Base-by-base conservation (phyloP, 2,329 filamentous ascomycete genomes). In the Calonectria multiphialidica region DNA sequence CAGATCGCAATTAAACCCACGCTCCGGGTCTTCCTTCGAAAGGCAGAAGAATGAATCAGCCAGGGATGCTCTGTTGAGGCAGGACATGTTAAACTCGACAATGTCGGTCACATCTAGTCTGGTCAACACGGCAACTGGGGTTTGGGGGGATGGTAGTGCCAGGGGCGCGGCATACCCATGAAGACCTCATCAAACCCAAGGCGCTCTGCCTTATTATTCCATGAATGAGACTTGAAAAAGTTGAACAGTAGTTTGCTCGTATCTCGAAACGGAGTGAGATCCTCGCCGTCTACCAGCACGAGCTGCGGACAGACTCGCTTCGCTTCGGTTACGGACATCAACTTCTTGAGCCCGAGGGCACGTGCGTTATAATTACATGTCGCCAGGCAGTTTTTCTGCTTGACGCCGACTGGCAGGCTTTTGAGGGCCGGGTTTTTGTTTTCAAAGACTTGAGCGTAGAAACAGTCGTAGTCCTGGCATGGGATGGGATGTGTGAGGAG, bases 331-430 rank as follows among this genome's bases (percentile, higher is more conserved):
- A 98, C 92, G 75, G 95, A 90, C 88, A 97, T 95, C 72, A 98
- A 88, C 86, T 99, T 98, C 82, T 90, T 88, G 66, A 96, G 88
- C 66, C 91, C 91, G n/a, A 85, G 89, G 64, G 91, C 87, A 42
- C 96, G 92, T 25, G 96, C 96, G 81, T 94, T 94, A 83, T 98
- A 98, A 84, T 98, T 98, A 88, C 95, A 97, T 5, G 95, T 98
- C 25, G 96, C 95, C 47, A 97, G 88, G 68, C 98, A 98, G 81
- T 95, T 94, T 84, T 98, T 98, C 84, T 98, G 96, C 83, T 96
- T 94, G 71, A 98, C 92, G 42, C 95, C 96, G 40, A 98, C 86
- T 8, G 95, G 95, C 21, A 93, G 85, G 1, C 89, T 87, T 80
- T 91, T 95, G 70, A 98, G 87, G 2, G 88, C 86, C 0, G 95